phyloP scores from a whole-genome alignment of 176 grass and related monocot species.

The Aegilops speltoides region DNA sequence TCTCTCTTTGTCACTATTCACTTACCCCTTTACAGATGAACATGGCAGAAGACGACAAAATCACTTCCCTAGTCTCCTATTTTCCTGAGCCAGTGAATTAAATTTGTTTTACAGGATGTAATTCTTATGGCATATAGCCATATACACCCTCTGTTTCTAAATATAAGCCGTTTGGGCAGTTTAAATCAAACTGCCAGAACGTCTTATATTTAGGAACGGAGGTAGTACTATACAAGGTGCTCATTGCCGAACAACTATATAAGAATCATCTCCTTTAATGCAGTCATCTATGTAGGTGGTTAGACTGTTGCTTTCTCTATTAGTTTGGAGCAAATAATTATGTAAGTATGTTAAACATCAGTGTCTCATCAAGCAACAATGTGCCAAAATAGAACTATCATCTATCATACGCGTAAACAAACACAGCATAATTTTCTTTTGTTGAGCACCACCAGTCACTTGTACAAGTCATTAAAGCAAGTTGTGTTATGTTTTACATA shows the following conservation, averaged over 20 bases:
- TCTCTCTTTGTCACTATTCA: background rate
- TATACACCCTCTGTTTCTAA: too few species aligned
- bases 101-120: background rate
- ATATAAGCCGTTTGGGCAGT: too few species aligned
- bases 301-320: background rate
- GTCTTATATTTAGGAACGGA: too few species aligned
- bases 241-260: background rate
- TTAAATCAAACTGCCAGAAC: too few species aligned
- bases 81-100: background rate
- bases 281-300: background rate
- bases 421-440: background rate
- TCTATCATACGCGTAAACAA: background rate
- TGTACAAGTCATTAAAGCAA: background rate
- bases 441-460: background rate
- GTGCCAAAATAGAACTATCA: background rate
- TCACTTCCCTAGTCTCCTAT: background rate
- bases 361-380: background rate
- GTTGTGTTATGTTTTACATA: background rate
- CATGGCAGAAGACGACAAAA: background rate
- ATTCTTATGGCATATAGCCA: background rate
- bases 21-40: background rate
- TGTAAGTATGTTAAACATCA: background rate
- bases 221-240: background rate
- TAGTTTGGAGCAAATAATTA: slow-evolving; percentile 7
- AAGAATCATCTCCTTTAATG: background rate